Conservation (phyloP, 1,139 yeast genomes). For the Kodamaea plutei region DNA sequence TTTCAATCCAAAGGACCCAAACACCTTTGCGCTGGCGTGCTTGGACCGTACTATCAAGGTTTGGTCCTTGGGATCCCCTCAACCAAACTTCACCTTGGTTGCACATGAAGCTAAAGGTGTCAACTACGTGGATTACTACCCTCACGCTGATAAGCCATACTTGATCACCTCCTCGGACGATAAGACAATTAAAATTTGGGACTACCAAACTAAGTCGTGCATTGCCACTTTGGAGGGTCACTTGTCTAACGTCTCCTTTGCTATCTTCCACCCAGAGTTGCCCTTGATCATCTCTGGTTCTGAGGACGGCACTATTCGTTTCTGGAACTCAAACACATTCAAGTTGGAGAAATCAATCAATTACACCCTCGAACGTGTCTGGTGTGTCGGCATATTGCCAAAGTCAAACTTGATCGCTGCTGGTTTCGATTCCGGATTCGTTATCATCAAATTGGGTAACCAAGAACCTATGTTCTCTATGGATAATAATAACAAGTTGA, state of each 20-base stretch:
- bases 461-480: slow-evolving; percentile 92
- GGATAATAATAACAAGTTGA: slow-evolving; percentile 88
- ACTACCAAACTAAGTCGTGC: slow-evolving; percentile 93
- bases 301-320: slow-evolving; percentile 74
- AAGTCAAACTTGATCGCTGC: slow-evolving; percentile 79
- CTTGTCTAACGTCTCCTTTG: slow-evolving; percentile 89
- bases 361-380: slow-evolving; percentile 89
- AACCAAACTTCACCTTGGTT: slow-evolving; percentile 84
- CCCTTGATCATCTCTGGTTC: slow-evolving; percentile 84
- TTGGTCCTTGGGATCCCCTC: slow-evolving; percentile 90
- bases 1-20: slow-evolving; percentile 96
- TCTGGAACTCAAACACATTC: slow-evolving; percentile 79
- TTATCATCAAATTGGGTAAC: slow-evolving; percentile 81
- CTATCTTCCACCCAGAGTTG: slow-evolving; percentile 93
- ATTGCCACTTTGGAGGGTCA: slow-evolving; percentile 95
- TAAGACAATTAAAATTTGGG: slow-evolving; percentile 89
- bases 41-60: slow-evolving; percentile 94
- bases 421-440: slow-evolving; percentile 94
- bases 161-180: slow-evolving; percentile 92
- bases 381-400: slow-evolving; percentile 86
- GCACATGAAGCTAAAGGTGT: slow-evolving; percentile 95
- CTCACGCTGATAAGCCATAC: slow-evolving; percentile 95
- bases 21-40: slow-evolving; percentile 95
- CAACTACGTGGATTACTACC: slow-evolving; percentile 93
- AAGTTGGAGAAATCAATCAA: slow-evolving; percentile 86